Percentiles rank a stretch among this genome's conserved stretches.
phyloP scores from a whole-genome alignment of 2,329 filamentous ascomycete species.

The Cyphellophora attinorum region DNA sequence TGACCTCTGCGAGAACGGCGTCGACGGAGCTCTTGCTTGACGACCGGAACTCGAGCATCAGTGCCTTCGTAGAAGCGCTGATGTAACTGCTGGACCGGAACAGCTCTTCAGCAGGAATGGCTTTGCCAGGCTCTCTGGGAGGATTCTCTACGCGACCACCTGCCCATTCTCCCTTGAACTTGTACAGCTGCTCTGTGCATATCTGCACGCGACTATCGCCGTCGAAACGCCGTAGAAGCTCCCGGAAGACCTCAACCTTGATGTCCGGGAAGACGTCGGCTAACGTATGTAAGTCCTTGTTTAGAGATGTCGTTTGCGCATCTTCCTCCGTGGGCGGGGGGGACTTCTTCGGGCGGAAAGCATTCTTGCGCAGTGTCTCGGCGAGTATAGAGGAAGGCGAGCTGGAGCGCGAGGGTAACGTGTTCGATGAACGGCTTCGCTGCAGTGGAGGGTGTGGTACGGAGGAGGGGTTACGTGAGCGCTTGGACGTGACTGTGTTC shows the following conservation, averaged over 20 bases:
- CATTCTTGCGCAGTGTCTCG: conserved; percentile 35
- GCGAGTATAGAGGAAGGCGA: conserved; percentile 27
- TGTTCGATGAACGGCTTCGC: not conserved
- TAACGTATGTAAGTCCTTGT: conserved; percentile 30
- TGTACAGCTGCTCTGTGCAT: conserved; percentile 37
- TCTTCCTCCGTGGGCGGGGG: conserved; percentile 18
- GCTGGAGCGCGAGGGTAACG: conserved; percentile 11
- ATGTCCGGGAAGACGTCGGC: conserved; percentile 36
- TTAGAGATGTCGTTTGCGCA: conserved; percentile 28
- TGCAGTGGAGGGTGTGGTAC: not conserved
- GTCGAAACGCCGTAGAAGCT: conserved; percentile 36
- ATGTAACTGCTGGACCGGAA: conserved; percentile 37
- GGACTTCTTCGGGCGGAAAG: conserved; percentile 23
- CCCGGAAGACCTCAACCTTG: conserved; percentile 37
- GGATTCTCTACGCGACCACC: conserved; percentile 35
- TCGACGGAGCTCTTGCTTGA: conserved; percentile 35
- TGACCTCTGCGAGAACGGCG: conserved; percentile 38
- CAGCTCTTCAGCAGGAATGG: conserved; percentile 30
- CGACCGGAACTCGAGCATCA: conserved; percentile 33
- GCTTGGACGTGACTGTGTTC: conserved; percentile 11
- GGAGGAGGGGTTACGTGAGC: conserved; percentile 7
- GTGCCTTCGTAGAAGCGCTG: conserved; percentile 26
- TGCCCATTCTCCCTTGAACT: conserved; percentile 37
- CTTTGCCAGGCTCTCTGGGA: conserved; percentile 11
- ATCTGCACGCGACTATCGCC: conserved; percentile 36